Evolutionary conservation across 169 alveolate genomes (phyloP).

Genomic region (Plasmodium gallinaceum): DNA sequence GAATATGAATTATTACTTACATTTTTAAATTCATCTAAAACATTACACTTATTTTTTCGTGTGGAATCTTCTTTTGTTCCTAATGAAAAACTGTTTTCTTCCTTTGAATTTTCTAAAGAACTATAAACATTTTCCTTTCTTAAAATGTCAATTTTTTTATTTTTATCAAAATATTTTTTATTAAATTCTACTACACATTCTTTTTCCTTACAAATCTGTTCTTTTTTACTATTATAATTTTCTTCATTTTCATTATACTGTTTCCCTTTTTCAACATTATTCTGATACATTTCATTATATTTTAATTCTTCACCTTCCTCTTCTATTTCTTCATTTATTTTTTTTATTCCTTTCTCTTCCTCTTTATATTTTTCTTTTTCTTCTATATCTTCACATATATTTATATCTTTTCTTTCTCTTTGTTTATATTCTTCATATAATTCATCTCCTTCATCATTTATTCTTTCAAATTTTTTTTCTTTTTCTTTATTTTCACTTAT

Average conservation of each 20-base stretch:
- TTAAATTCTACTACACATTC: not conserved
- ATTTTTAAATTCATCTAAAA: slow-evolving; percentile 14
- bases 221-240: not conserved
- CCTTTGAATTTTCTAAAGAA: not conserved
- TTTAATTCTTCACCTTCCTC: not conserved
- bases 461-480: too few species aligned
- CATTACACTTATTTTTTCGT: slow-evolving; percentile 1
- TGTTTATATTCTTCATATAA: not conserved
- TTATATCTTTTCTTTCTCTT: too few species aligned
- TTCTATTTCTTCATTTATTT: not conserved
- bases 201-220: not conserved
- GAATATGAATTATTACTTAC: slow-evolving; percentile 8
- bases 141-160: not conserved
- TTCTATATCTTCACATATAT: too few species aligned
- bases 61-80: not conserved
- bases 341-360: not conserved
- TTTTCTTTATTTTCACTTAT: too few species aligned
- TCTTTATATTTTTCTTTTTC: too few species aligned
- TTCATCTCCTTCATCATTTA: not conserved
- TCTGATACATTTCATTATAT: not conserved
- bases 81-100: slow-evolving; percentile 1
- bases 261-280: not conserved
- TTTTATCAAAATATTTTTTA: slow-evolving; percentile 18
- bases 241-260: not conserved
- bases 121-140: not conserved